phyloP scores from a whole-genome alignment of 2,329 filamentous ascomycete species.

The Claviceps sp. region DNA sequence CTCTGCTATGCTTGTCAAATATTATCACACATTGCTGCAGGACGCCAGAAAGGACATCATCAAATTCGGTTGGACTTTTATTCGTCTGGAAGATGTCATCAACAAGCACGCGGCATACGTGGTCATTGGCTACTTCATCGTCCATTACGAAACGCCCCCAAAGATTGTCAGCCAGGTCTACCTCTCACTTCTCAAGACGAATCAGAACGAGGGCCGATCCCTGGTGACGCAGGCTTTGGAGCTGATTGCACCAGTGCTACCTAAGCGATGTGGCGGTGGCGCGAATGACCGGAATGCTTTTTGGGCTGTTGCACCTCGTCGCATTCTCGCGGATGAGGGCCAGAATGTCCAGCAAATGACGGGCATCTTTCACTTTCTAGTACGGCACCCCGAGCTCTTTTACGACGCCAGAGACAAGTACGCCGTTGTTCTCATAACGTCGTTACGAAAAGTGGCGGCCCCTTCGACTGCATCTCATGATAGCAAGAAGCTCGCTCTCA shows the following conservation, averaged over 20 bases:
- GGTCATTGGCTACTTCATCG: conserved; percentile 94
- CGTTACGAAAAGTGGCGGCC: conserved; percentile 73
- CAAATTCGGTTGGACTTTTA: conserved; percentile 98
- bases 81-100: conserved; percentile 94
- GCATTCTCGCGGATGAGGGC: conserved; percentile 85
- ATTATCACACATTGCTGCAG: conserved; percentile 75
- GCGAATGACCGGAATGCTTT: conserved; percentile 61
- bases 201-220: conserved; percentile 85
- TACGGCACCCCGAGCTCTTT: conserved; percentile 83
- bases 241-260: conserved; percentile 84
- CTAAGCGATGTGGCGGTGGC: conserved; percentile 63
- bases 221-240: conserved; percentile 91
- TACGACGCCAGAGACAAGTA: conserved; percentile 92
- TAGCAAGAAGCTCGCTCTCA: conserved; percentile 79
- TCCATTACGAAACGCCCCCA: conserved; percentile 85
- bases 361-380: conserved; percentile 93
- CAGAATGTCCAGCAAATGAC: conserved; percentile 93
- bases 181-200: conserved; percentile 76
- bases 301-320: conserved; percentile 82
- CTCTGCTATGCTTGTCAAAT: conserved; percentile 89
- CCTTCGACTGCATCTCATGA: conserved; percentile 79
- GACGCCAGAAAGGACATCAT: conserved; percentile 96
- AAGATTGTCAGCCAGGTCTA: conserved; percentile 97
- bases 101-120: conserved; percentile 98
- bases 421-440: conserved; percentile 74